A percentile compares a stretch with the other conserved stretches of the same genome.
These are phyloP conservation scores for Plasmodium fragile DNA, from an alignment of 169 alveolate species.

Conservation along the genomic window DNA sequence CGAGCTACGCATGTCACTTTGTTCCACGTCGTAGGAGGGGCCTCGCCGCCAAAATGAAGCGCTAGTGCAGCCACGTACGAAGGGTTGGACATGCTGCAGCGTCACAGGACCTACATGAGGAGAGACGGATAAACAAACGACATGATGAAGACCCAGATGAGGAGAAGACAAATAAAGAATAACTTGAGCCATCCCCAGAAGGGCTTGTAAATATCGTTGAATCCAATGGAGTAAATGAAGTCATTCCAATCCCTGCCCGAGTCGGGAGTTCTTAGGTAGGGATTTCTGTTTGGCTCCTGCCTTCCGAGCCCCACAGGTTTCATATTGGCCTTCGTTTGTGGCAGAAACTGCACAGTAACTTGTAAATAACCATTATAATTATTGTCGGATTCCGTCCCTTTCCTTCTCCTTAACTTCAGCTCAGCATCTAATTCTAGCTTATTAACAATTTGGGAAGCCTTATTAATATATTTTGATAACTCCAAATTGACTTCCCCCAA, in stretches of 20 bases:
- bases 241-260: slow-evolving; percentile 95
- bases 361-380: slow-evolving; percentile 89
- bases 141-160: slow-evolving; percentile 42
- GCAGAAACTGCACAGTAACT: slow-evolving; percentile 91
- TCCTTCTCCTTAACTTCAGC: slow-evolving; percentile 86
- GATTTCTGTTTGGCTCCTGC: slow-evolving; percentile 92
- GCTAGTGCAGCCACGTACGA: background rate
- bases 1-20: background rate
- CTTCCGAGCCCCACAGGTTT: slow-evolving; percentile 93
- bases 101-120: background rate
- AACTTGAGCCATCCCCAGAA: slow-evolving; percentile 82
- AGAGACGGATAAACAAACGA: slow-evolving; percentile 73
- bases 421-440: slow-evolving; percentile 89
- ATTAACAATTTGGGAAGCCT: slow-evolving; percentile 87
- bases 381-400: slow-evolving; percentile 51
- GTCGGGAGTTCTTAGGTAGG: slow-evolving; percentile 90
- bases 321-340: slow-evolving; percentile 92
- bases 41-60: background rate
- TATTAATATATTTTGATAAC: slow-evolving; percentile 86
- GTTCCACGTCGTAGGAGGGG: background rate
- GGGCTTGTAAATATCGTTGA: slow-evolving; percentile 82
- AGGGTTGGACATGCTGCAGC: background rate
- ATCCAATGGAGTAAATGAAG: slow-evolving; percentile 84
- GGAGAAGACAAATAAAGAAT: slow-evolving; percentile 24
- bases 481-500: slow-evolving; percentile 91